These are phyloP conservation scores for Schizothecium vesticola DNA, from an alignment of 495 filamentous ascomycete species.

Conservation along the genomic window DNA sequence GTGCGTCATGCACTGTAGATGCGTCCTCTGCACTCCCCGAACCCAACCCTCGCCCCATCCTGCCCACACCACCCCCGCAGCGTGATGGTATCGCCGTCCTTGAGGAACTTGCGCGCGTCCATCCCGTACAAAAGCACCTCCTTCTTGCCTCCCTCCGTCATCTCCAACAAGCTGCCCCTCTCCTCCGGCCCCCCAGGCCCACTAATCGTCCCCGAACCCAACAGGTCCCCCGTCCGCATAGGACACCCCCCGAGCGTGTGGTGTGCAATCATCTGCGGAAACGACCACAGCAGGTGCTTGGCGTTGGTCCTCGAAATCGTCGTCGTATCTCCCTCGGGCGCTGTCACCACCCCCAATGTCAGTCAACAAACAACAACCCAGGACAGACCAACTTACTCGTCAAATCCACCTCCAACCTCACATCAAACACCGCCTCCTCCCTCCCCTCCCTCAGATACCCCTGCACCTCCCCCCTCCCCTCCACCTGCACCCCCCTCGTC, in stretches of 20 bases:
- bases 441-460: conserved; percentile 65
- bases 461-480: conserved; percentile 59
- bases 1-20: conserved; percentile 33
- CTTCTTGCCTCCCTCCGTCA: conserved; percentile 61
- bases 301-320: conserved; percentile 61
- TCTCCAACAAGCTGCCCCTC: conserved; percentile 75
- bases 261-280: conserved; percentile 91
- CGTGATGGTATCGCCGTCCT: conserved; percentile 77
- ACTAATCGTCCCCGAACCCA: conserved; percentile 88
- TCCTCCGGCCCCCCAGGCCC: conserved; percentile 53
- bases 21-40: conserved; percentile 63
- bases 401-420: conserved; percentile 68
- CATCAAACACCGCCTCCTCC: conserved; percentile 62
- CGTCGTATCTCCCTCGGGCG: conserved; percentile 56
- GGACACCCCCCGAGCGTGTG: conserved; percentile 84
- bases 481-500: conserved; percentile 54
- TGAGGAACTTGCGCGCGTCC: conserved; percentile 68
- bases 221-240: conserved; percentile 72
- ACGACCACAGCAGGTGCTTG: conserved; percentile 79
- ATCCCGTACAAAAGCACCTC: conserved; percentile 62
- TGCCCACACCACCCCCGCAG: conserved; percentile 60
- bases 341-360: conserved; percentile 24
- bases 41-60: conserved; percentile 59
- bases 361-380: neutral
- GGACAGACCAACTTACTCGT: conserved; percentile 45